Base-by-base conservation (phyloP, 805 yeast species). In the Candida tallmaniae region DNA sequence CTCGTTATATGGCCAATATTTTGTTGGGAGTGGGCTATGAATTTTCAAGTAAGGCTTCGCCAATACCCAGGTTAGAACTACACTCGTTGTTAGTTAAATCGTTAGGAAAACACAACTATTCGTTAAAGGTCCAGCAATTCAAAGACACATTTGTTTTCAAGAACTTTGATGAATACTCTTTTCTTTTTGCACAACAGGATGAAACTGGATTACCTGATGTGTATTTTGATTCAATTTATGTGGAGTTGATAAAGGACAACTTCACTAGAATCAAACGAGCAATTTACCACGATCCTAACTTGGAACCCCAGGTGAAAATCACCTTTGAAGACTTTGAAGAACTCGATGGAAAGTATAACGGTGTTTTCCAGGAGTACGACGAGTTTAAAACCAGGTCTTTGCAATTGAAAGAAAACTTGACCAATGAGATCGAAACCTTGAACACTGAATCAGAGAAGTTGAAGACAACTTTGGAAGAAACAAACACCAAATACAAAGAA, bases 191-290 rank as follows among this genome's bases (percentile, higher is more conserved):
- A 2, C 65, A 67, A 4, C 71, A 74, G 42, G 96, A 87, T 52
- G 80, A 78, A 2, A 78, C 95, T 1, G 98, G 98, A 1, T 69
- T 90, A 27, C 98, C 97, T 0, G 76, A 78, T 38, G 83, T 90
- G 1, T 87, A 73, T 48, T 82, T 93, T 50, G 81, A 80, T 38
- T 52, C 73, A 0, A 58, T 68, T 2, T 86, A 86, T 52, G 78
- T 84, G 3, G 63, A 62, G 3, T 60, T 88, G 33, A 61, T 93
- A 27, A 78, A 78, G 41, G 93, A 83, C 2, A 83, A 86, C 47
- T 76, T 72, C 41, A 45, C 58, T 6, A 69, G 96, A 38, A 75
- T 93, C 18, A 73, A 73, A 41, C 71, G 78, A 29, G 80, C 95
- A 0, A 59, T 90, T 23, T 78, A 78, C 23, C 82, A 78, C 41